Conservation (phyloP, 2,329 filamentous ascomycete species). For the Sporothrix dimorphospora region DNA sequence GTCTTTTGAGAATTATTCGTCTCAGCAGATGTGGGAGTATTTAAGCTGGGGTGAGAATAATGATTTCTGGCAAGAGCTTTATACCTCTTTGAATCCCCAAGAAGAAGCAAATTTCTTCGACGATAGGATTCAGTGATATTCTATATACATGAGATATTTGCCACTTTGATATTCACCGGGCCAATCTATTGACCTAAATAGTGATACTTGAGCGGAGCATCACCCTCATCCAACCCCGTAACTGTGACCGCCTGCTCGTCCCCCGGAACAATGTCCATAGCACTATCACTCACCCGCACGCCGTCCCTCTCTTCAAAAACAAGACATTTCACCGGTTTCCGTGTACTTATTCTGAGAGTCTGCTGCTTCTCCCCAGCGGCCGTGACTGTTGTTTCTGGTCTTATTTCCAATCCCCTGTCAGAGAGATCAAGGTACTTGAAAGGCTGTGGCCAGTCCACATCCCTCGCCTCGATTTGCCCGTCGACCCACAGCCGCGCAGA, state of each 20-base stretch:
- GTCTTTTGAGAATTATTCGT: conserved; percentile 11
- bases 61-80: conserved; percentile 14
- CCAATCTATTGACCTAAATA: background rate
- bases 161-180: background rate
- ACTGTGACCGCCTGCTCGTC: conserved; percentile 43
- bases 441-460: conserved; percentile 73
- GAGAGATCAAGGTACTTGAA: conserved; percentile 68
- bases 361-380: conserved; percentile 33
- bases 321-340: conserved; percentile 69
- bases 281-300: conserved; percentile 65
- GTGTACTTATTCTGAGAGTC: conserved; percentile 56
- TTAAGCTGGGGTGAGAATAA: conserved; percentile 13
- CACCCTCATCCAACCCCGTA: background rate
- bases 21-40: conserved; percentile 20
- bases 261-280: conserved; percentile 69
- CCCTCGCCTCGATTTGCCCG: conserved; percentile 60
- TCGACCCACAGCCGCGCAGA: conserved; percentile 58
- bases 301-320: conserved; percentile 55
- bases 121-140: background rate
- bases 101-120: conserved; percentile 1
- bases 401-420: conserved; percentile 53
- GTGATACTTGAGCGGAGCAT: conserved; percentile 20
- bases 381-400: conserved; percentile 47
- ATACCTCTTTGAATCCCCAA: background rate
- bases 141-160: conserved; percentile 8